phyloP scores from a whole-genome alignment of 2,329 filamentous ascomycete species.

The Thermothelomyces thermophilus region DNA sequence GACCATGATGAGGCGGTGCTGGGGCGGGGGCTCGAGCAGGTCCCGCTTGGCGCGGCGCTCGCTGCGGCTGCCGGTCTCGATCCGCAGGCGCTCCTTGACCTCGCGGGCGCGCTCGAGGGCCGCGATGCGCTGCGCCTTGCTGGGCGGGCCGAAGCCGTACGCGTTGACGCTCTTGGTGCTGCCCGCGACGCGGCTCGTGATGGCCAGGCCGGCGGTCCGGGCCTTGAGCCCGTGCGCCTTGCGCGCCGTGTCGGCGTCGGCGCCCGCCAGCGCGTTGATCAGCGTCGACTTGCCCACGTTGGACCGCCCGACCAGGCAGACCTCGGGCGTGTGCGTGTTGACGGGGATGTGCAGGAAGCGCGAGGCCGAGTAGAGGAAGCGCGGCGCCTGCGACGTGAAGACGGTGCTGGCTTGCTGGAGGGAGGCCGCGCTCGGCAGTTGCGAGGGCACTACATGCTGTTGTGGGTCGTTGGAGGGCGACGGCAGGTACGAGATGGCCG shows the following conservation, averaged over 20 bases:
- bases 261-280: slow-evolving; percentile 69
- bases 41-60: slow-evolving; percentile 14
- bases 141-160: slow-evolving; percentile 45
- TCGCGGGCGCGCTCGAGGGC: slow-evolving; percentile 6
- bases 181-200: slow-evolving; percentile 45
- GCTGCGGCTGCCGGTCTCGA: slow-evolving; percentile 11
- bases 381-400: slow-evolving; percentile 22
- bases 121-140: slow-evolving; percentile 20
- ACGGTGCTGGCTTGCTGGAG: slow-evolving; percentile 25
- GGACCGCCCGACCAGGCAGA: slow-evolving; percentile 77
- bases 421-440: slow-evolving; percentile 11
- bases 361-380: slow-evolving; percentile 45
- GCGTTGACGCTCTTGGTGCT: slow-evolving; percentile 50
- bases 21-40: slow-evolving; percentile 35
- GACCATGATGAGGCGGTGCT: slow-evolving; percentile 41
- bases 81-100: background rate
- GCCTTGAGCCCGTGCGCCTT: slow-evolving; percentile 24
- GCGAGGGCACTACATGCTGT: slow-evolving; percentile 18
- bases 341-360: slow-evolving; percentile 43
- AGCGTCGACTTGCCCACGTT: slow-evolving; percentile 88
- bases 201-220: slow-evolving; percentile 44
- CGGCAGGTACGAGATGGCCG: slow-evolving; percentile 28
- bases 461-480: slow-evolving; percentile 22
- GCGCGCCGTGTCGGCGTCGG: slow-evolving; percentile 24
- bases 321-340: slow-evolving; percentile 50